Percentiles rank a stretch among this genome's conserved stretches.
These are phyloP conservation scores for Besnoitia besnoiti DNA, from an alignment of 169 alveolate species.

Conservation along the genomic window DNA sequence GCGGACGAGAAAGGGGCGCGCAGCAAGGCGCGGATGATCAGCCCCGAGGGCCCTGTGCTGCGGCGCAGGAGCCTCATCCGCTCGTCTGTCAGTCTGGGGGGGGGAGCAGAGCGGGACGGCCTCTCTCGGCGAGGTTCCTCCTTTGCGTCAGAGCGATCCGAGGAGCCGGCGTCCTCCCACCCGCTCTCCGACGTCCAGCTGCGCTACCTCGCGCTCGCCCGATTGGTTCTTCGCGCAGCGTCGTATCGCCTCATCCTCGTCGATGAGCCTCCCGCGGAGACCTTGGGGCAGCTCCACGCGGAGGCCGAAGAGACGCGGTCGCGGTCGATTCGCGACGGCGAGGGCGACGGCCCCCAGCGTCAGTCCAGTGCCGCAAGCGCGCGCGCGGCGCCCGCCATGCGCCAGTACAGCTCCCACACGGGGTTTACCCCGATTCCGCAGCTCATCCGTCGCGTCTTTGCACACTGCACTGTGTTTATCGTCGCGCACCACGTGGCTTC, in stretches of 20 bases:
- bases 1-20: background rate
- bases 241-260: constrained; percentile 72
- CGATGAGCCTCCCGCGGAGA: constrained; percentile 78
- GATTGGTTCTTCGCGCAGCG: constrained; percentile 68
- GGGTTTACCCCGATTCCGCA: constrained; percentile 31
- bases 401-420: background rate
- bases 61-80: background rate
- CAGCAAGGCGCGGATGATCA: background rate
- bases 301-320: constrained; percentile 1
- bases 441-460: constrained; percentile 18
- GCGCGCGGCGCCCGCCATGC: background rate
- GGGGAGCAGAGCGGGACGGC: background rate
- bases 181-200: constrained; percentile 68
- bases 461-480: constrained; percentile 41
- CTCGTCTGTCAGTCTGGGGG: background rate
- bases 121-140: background rate
- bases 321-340: background rate
- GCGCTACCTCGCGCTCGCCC: constrained; percentile 70
- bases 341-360: background rate
- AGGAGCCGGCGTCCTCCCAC: background rate
- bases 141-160: too few relatives aligned
- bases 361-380: too few relatives aligned
- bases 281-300: constrained; percentile 48
- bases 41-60: background rate
- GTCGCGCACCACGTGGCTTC: constrained; percentile 62